A percentile compares a stretch with the other conserved stretches of the same genome.
Evolutionary conservation across 129 eudicot genomes (phyloP).

Genomic region (Silybum marianum): DNA sequence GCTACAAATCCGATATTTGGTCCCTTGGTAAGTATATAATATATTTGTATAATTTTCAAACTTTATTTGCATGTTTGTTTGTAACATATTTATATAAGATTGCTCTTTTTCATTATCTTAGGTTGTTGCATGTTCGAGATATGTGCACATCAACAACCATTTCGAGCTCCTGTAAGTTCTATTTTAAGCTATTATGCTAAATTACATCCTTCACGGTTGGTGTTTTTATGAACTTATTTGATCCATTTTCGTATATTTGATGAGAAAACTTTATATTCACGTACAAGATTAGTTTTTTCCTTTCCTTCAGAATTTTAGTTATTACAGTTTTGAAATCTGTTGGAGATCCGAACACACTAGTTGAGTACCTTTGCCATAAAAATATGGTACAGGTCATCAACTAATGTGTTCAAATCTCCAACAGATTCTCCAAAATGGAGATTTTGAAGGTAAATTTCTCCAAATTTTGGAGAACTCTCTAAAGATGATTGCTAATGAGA

Average conservation of each 20-base stretch:
- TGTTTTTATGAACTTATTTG: conserved; percentile 9
- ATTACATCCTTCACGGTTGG: neutral
- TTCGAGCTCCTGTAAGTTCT: conserved; percentile 86
- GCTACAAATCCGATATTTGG: conserved; percentile 98
- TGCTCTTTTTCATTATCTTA: conserved; percentile 21
- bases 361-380: neutral
- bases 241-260: neutral
- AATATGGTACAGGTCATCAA: neutral
- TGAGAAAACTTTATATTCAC: neutral
- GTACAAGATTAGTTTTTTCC: neutral
- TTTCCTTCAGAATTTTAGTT: neutral
- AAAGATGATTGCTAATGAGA: neutral
- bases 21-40: conserved; percentile 67
- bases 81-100: too few relatives aligned
- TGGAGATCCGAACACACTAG: neutral
- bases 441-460: too few relatives aligned
- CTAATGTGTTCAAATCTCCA: neutral
- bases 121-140: conserved; percentile 99
- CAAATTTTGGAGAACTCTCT: too few relatives aligned
- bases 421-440: neutral
- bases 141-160: conserved; percentile 97
- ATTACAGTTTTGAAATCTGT: neutral
- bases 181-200: conserved; percentile 6
- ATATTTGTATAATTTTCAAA: neutral
- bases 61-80: too few relatives aligned